Evolutionary conservation across 2,329 filamentous ascomycete species (phyloP).

Genomic region (Xylaria digitata): DNA sequence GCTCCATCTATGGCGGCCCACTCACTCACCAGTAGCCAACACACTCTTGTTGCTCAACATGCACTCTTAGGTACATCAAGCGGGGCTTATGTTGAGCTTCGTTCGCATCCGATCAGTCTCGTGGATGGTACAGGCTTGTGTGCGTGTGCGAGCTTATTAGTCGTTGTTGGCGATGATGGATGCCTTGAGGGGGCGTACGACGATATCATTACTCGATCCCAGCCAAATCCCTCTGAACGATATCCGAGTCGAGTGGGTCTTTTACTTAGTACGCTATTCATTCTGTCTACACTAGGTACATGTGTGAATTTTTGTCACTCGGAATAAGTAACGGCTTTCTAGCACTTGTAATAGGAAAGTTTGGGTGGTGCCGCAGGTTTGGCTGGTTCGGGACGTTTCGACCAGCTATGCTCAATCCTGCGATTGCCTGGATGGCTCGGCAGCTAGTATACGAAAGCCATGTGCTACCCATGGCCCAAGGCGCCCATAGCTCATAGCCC

Average conservation of each 20-base stretch:
- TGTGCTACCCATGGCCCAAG: conserved; percentile 21
- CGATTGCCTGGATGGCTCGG: conserved; percentile 20
- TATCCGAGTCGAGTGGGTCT: neutral
- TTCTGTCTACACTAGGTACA: neutral
- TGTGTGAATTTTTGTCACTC: no score
- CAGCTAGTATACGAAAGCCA: conserved; percentile 21
- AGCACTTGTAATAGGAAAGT: conserved; percentile 1
- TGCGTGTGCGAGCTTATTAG: conserved; percentile 17
- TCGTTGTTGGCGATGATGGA: neutral
- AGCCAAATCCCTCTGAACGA: neutral
- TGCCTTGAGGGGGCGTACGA: neutral
- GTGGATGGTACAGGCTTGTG: conserved; percentile 13
- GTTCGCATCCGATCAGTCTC: conserved; percentile 17
- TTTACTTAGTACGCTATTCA: neutral
- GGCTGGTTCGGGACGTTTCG: conserved; percentile 16
- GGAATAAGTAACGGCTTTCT: conserved; percentile 8
- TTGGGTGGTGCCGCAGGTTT: neutral
- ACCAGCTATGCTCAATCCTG: conserved; percentile 23
- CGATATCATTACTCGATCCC: neutral
- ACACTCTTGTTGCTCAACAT: conserved; percentile 25
- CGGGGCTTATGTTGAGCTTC: conserved; percentile 29
- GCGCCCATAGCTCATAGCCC: no score
- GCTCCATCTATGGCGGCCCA: conserved; percentile 27
- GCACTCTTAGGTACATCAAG: conserved; percentile 16
- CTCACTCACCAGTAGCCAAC: conserved; percentile 6